phyloP scores from a whole-genome alignment of 2,329 filamentous ascomycete genomes.

The Coniella lustricola region DNA sequence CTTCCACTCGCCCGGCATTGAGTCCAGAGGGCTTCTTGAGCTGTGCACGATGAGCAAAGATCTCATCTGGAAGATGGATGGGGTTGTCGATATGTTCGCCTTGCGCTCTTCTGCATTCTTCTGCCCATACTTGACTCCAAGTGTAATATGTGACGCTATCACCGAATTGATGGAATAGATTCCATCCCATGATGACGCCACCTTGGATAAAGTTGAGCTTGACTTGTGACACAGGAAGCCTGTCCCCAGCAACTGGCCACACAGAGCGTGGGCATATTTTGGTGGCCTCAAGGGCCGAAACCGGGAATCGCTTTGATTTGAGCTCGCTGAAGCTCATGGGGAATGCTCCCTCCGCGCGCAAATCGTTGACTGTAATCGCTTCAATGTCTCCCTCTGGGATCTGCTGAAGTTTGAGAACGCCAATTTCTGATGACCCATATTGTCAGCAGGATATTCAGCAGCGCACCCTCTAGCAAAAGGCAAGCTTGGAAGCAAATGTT shows the following conservation, averaged over 20 bases:
- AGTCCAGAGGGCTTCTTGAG: slow-evolving; percentile 24
- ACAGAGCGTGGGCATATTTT: slow-evolving; percentile 21
- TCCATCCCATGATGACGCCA: slow-evolving; percentile 21
- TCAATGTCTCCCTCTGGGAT: slow-evolving; percentile 21
- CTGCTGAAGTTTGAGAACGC: slow-evolving; percentile 26
- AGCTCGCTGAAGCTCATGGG: slow-evolving; percentile 21
- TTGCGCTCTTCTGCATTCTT: slow-evolving; percentile 27
- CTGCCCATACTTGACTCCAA: slow-evolving; percentile 29
- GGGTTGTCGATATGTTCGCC: slow-evolving; percentile 20
- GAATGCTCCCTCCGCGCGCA: slow-evolving; percentile 20
- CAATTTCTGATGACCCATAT: slow-evolving; percentile 16
- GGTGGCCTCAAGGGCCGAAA: slow-evolving; percentile 18
- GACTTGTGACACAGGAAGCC: slow-evolving; percentile 13
- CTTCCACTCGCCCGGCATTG: slow-evolving; percentile 21
- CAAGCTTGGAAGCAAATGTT: too few relatives aligned
- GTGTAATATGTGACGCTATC: slow-evolving; percentile 26
- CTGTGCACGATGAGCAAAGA: slow-evolving; percentile 24
- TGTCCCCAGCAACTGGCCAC: slow-evolving; percentile 21
- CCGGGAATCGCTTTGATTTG: slow-evolving; percentile 22
- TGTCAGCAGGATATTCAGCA: too few relatives aligned
- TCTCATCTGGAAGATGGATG: slow-evolving; percentile 21
- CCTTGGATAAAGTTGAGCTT: slow-evolving; percentile 26
- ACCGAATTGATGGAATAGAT: slow-evolving; percentile 27
- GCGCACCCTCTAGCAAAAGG: too few relatives aligned
- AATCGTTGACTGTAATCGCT: slow-evolving; percentile 22